Percentiles rank a stretch among this genome's conserved stretches.
These are phyloP conservation scores for Linum trigynum DNA, from an alignment of 345 rosid genomes.

Conservation along the genomic window DNA sequence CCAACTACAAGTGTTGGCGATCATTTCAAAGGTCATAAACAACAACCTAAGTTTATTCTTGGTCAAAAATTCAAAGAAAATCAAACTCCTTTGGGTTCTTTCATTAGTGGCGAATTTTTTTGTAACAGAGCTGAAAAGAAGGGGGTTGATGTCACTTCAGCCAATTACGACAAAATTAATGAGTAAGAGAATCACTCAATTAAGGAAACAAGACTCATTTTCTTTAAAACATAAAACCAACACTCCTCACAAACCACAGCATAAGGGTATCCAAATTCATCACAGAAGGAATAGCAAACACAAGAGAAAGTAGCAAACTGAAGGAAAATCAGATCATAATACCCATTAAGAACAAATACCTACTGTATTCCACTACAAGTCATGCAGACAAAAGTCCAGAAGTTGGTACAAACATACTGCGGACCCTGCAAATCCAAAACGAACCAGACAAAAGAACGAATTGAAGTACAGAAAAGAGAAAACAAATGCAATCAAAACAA, in stretches of 20 bases:
- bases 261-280: background rate
- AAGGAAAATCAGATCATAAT: background rate
- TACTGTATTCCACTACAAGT: conserved; percentile 96
- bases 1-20: too few species aligned
- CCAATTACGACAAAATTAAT: too few species aligned
- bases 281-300: background rate
- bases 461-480: background rate
- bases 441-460: background rate
- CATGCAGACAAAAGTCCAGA: conserved; percentile 90
- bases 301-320: background rate
- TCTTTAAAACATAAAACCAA: too few species aligned
- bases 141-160: too few species aligned
- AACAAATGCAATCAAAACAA: background rate
- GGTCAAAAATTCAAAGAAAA: background rate
- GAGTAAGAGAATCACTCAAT: too few species aligned
- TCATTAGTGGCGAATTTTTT: too few species aligned
- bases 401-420: conserved; percentile 85
- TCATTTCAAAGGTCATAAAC: too few species aligned
- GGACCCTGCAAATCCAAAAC: conserved; percentile 63
- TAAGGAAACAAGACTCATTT: too few species aligned
- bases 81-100: too few species aligned
- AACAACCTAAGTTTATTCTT: background rate
- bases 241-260: background rate
- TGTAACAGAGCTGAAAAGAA: too few species aligned
- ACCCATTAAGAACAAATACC: conserved; percentile 26